A percentile compares a stretch with the other conserved stretches of the same genome.
Conservation (phyloP, 345 rosid genomes). For the Euphorbia pulcherrima region DNA sequence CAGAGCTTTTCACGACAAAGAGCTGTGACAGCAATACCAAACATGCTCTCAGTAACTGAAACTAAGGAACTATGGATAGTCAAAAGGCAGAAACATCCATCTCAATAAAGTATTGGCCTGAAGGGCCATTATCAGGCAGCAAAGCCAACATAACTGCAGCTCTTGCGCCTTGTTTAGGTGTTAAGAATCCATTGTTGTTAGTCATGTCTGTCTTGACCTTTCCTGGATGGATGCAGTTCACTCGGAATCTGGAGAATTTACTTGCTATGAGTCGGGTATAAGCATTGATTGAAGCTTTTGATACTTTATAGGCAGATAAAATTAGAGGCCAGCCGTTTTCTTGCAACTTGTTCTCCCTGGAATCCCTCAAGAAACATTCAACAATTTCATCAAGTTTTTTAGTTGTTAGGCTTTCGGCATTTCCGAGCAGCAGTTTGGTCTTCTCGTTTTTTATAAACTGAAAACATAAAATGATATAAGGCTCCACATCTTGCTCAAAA, state of each 20-base stretch:
- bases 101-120: slow-evolving; percentile 13
- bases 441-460: slow-evolving; percentile 3
- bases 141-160: background rate
- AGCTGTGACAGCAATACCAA: too few relatives aligned
- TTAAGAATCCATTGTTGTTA: background rate
- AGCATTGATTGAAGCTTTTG: slow-evolving; percentile 1
- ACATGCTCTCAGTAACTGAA: background rate
- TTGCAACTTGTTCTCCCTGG: slow-evolving; percentile 11
- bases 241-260: background rate
- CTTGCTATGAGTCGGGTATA: background rate
- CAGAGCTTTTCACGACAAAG: too few relatives aligned
- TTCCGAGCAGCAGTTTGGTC: background rate
- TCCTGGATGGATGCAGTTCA: background rate
- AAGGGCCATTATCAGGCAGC: slow-evolving; percentile 8
- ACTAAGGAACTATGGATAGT: background rate
- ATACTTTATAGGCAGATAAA: slow-evolving; percentile 3
- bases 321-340: slow-evolving; percentile 8
- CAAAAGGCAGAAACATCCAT: slow-evolving; percentile 17
- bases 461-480: background rate
- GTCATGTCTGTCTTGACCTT: slow-evolving; percentile 1
- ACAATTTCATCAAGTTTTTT: slow-evolving; percentile 25
- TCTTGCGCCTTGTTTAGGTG: slow-evolving; percentile 4
- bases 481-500: too few relatives aligned
- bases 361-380: slow-evolving; percentile 16
- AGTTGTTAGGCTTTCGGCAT: slow-evolving; percentile 13